Base-by-base conservation (phyloP, 2,329 filamentous ascomycete species). In the Elsinoe arachidis region DNA sequence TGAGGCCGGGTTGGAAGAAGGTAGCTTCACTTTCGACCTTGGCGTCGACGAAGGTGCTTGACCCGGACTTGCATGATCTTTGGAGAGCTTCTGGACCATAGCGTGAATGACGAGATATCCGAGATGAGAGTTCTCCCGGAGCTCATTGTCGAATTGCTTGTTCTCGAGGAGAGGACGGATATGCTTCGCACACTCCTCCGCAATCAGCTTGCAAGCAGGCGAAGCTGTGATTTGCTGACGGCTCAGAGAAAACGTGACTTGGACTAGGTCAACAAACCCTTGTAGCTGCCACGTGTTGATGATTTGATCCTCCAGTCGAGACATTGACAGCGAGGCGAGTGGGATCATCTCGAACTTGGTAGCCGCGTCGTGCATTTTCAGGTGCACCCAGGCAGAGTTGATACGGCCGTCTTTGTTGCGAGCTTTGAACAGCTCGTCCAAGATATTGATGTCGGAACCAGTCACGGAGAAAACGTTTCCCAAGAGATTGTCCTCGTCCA, bases 221-320 rank as follows among this genome's bases (percentile, higher is more conserved):
- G 39, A 38, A 3, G 54, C 41, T 34, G 44, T 15, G 6, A 37
- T 10, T 12, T 55, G 41, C 39, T 51, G 41, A 23, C 34, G 51
- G 14, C 14, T 46, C 14, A 56, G 19, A 10, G 30, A 26, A 21
- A 59, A 59, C 12, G 41, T 51, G 41, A 59, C 15, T 15, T 44
- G 23, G 9, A 56, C 23, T 11, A 59, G 41, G 12, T 55, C 57
- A 17, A 53, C 41, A 19, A 59, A 59, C 2, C 57, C 57, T 30
- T 55, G n/a, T 9, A 11, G 5, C 4, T n/a, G 7, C 30, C 41
- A 55, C 3, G 52, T 7, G 35, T 26, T 19, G 15, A 17, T 5
- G 17, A 55, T 19, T 7, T 55, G 39, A 12, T 41, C 7, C 7
- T 49, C 33, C 1, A 59, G 37, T n/a, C 43, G 53, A 10, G 37